These are phyloP conservation scores for Pleurotus tuber-regium DNA, from an alignment of 768 basidiomycete genomes.

Conservation along the genomic window DNA sequence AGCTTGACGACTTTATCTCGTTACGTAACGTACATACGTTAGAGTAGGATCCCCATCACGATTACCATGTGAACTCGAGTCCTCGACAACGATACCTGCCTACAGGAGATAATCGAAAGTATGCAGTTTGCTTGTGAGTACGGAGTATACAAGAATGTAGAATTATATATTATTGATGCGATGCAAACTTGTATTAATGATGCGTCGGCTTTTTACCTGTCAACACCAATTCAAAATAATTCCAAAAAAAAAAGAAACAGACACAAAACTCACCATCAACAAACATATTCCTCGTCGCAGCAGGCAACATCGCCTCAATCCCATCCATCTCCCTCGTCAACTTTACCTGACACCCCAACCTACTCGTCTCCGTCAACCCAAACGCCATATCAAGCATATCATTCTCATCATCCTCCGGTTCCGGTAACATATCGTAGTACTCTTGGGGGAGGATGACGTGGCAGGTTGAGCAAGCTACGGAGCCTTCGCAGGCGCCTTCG, in stretches of 20 bases:
- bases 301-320: conserved; percentile 78
- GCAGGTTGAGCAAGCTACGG: conserved; percentile 96
- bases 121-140: background rate
- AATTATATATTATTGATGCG: background rate
- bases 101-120: background rate
- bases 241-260: background rate
- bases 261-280: conserved; percentile 69
- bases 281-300: conserved; percentile 96
- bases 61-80: background rate
- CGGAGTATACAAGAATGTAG: background rate
- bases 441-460: conserved; percentile 85
- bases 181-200: background rate
- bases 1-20: too few relatives aligned
- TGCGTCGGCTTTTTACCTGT: background rate
- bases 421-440: conserved; percentile 82
- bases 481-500: conserved; percentile 97
- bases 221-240: background rate
- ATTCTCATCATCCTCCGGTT: conserved; percentile 97
- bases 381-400: conserved; percentile 99
- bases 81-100: background rate
- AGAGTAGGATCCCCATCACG: background rate
- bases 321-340: conserved; percentile 83
- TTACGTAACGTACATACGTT: background rate
- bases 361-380: conserved; percentile 91
- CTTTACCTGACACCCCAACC: conserved; percentile 74